phyloP scores from a whole-genome alignment of 345 rosid species.

The Linum lewisii region DNA sequence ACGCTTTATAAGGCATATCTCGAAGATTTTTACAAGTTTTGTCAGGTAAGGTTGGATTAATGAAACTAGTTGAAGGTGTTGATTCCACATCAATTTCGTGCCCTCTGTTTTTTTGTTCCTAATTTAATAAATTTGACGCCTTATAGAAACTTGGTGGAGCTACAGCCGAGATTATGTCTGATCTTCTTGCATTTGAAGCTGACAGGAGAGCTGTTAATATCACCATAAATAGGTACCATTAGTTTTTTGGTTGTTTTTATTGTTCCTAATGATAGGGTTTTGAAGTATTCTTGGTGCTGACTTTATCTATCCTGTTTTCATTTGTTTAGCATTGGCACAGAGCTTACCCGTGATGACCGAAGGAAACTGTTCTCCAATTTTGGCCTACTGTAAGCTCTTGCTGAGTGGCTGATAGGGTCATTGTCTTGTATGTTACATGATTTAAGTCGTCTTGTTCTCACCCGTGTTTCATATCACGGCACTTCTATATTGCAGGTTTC shows the following conservation, averaged over 20 bases:
- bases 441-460: background rate
- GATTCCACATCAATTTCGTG: background rate
- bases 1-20: constrained; percentile 95
- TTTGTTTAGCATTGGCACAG: constrained; percentile 83
- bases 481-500: constrained; percentile 35
- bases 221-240: constrained; percentile 68
- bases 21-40: constrained; percentile 91
- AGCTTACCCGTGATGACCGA: constrained; percentile 96
- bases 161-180: constrained; percentile 95
- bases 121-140: constrained; percentile 4
- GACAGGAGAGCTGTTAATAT: constrained; percentile 97
- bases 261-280: background rate
- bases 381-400: constrained; percentile 71
- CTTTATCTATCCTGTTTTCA: constrained; percentile 1
- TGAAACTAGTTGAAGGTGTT: constrained; percentile 7
- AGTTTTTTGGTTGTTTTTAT: background rate
- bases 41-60: constrained; percentile 49
- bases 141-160: constrained; percentile 96
- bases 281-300: background rate
- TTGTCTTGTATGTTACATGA: background rate
- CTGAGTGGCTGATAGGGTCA: constrained; percentile 1
- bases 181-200: constrained; percentile 92
- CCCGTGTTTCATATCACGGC: constrained; percentile 10
- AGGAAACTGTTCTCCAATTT: constrained; percentile 87
- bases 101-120: background rate